phyloP scores from a whole-genome alignment of 139 green algal species.

The Dunaliella sp. region DNA sequence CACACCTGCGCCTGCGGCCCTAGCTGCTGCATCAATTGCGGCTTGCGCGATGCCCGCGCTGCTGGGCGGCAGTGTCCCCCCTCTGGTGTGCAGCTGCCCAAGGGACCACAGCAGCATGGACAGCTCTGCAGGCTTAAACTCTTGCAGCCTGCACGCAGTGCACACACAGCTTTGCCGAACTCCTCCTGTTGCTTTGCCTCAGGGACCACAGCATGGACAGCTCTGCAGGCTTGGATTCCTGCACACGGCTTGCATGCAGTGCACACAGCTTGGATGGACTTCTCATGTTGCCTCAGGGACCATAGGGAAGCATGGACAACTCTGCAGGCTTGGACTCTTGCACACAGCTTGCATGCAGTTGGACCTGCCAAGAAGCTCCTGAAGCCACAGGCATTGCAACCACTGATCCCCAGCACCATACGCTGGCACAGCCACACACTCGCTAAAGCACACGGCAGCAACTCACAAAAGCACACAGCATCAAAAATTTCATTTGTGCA shows the following conservation, averaged over 20 bases:
- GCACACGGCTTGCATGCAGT: constrained; percentile 1
- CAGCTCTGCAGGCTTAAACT: constrained; percentile 28
- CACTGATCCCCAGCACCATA: too few species aligned
- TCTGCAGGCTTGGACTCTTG: constrained; percentile 20
- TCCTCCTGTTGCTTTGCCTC: too few species aligned
- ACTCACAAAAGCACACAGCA: too few species aligned
- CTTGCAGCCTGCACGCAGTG: neutral
- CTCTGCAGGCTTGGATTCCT: constrained; percentile 22
- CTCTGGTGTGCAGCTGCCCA: constrained; percentile 15
- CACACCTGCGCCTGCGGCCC: neutral
- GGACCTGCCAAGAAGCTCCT: too few species aligned
- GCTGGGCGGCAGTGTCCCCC: neutral
- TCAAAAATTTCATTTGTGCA: too few species aligned
- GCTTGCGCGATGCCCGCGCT: neutral
- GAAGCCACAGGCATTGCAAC: too few species aligned
- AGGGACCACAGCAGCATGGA: constrained; percentile 26
- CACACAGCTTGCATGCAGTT: too few species aligned
- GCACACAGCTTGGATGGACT: too few species aligned
- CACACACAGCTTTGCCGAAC: too few species aligned
- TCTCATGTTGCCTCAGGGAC: constrained; percentile 10
- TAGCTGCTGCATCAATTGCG: neutral
- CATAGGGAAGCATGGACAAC: constrained; percentile 31
- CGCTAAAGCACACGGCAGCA: too few species aligned
- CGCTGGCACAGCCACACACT: too few species aligned
- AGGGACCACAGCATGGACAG: constrained; percentile 30